Conservation (phyloP, 768 basidiomycete species). For the Suillus fuscotomentosus region DNA sequence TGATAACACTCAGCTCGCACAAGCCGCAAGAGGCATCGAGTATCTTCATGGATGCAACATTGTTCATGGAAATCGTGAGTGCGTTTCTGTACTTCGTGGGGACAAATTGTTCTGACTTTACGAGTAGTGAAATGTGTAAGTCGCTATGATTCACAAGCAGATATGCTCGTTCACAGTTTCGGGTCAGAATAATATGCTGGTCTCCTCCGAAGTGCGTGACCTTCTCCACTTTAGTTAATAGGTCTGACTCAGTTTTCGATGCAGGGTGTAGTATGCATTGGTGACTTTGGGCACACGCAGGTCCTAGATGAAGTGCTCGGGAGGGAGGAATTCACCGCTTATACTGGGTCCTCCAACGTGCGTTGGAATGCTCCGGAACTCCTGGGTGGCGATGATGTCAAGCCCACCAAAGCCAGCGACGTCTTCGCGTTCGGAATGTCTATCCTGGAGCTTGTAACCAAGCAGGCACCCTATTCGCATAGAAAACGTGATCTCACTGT, state of each 20-base stretch:
- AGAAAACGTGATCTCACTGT: slow-evolving; percentile 50
- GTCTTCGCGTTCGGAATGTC: slow-evolving; percentile 62
- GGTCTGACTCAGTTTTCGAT: neutral
- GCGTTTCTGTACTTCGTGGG: neutral
- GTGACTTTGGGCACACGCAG: slow-evolving; percentile 66
- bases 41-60: slow-evolving; percentile 53
- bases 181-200: slow-evolving; percentile 55
- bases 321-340: slow-evolving; percentile 41
- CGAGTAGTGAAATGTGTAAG: slow-evolving; percentile 59
- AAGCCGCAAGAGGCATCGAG: slow-evolving; percentile 54
- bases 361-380: slow-evolving; percentile 67
- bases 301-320: slow-evolving; percentile 58
- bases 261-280: slow-evolving; percentile 54
- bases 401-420: slow-evolving; percentile 49
- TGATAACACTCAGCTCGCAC: slow-evolving; percentile 38
- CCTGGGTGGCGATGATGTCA: slow-evolving; percentile 40
- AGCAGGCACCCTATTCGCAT: slow-evolving; percentile 48
- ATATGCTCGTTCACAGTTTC: slow-evolving; percentile 5
- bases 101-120: slow-evolving; percentile 6
- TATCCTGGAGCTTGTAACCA: slow-evolving; percentile 56
- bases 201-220: slow-evolving; percentile 43
- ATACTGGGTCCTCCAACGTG: slow-evolving; percentile 45
- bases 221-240: neutral
- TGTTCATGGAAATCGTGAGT: slow-evolving; percentile 62
- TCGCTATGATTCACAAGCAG: slow-evolving; percentile 8